Percentiles rank a stretch among this genome's conserved stretches.
These are phyloP conservation scores for Theileria parva DNA, from an alignment of 169 alveolate species.

Conservation along the genomic window DNA sequence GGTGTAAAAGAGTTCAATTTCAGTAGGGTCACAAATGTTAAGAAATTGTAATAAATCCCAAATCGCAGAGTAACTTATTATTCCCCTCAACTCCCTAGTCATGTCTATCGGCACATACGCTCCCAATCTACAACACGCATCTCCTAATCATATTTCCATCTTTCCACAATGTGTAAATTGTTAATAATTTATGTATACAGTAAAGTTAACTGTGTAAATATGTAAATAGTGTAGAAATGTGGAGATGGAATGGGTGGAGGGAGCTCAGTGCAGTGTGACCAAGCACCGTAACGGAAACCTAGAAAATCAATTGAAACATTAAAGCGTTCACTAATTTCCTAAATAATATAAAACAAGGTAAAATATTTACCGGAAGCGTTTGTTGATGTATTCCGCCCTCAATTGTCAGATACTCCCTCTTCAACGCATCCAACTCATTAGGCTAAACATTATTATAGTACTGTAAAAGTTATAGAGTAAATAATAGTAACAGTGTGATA, in stretches of 20 bases:
- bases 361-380: conserved; percentile 26
- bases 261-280: no score
- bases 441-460: background rate
- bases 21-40: conserved; percentile 56
- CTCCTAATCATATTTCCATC: no score
- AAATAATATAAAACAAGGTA: conserved; percentile 59
- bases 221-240: no score
- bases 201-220: no score
- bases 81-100: conserved; percentile 27
- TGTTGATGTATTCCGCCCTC: conserved; percentile 78
- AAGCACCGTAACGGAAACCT: conserved; percentile 89
- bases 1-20: conserved; percentile 46
- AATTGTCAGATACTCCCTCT: conserved; percentile 36
- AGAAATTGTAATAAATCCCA: conserved; percentile 62
- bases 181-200: no score
- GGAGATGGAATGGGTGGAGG: no score
- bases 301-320: conserved; percentile 70
- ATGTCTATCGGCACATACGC: conserved; percentile 51
- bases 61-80: conserved; percentile 57
- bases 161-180: no score
- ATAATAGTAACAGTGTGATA: no score
- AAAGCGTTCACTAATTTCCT: conserved; percentile 88
- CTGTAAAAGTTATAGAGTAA: background rate
- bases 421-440: conserved; percentile 45
- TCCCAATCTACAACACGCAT: conserved; percentile 67